These are phyloP conservation scores for Hordeum marinum DNA, from an alignment of 176 grass and related monocot species.

Conservation along the genomic window DNA sequence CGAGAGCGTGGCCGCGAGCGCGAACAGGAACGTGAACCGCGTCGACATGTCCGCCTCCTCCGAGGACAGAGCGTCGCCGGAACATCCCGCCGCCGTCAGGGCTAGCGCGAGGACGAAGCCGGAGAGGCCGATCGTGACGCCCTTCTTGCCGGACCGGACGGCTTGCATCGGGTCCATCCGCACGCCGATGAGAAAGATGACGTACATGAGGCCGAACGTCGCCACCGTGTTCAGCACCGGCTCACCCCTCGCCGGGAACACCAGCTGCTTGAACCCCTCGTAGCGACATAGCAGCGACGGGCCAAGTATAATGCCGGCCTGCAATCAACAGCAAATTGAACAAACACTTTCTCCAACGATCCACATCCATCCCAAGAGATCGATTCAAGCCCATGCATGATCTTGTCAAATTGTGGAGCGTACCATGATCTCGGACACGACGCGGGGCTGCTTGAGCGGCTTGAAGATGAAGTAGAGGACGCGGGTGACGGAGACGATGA, in stretches of 20 bases:
- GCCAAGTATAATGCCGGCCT: conserved; percentile 79
- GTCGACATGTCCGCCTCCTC: conserved; percentile 26
- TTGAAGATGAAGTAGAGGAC: conserved; percentile 58
- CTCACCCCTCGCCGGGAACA: conserved; percentile 69
- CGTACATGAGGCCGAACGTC: conserved; percentile 69
- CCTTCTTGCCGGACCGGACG: conserved; percentile 66
- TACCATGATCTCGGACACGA: conserved; percentile 76
- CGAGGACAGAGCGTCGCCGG: background rate
- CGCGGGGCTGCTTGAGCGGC: conserved; percentile 73
- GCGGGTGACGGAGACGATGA: conserved; percentile 72
- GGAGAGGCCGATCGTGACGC: conserved; percentile 42
- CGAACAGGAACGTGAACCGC: conserved; percentile 37
- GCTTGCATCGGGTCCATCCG: conserved; percentile 62
- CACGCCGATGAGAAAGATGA: conserved; percentile 84
- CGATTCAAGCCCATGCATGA: no score
- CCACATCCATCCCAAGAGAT: background rate
- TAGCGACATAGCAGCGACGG: conserved; percentile 61
- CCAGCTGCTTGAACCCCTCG: conserved; percentile 42
- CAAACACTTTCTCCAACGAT: background rate
- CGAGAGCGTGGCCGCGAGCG: conserved; percentile 51
- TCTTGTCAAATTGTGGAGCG: background rate
- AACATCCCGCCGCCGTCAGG: conserved; percentile 6
- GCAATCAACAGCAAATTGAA: conserved; percentile 7
- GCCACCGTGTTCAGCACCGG: conserved; percentile 68
- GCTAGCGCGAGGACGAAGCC: conserved; percentile 51